Conservation (phyloP, 129 eudicot genomes). For the Flaveria brownii region DNA sequence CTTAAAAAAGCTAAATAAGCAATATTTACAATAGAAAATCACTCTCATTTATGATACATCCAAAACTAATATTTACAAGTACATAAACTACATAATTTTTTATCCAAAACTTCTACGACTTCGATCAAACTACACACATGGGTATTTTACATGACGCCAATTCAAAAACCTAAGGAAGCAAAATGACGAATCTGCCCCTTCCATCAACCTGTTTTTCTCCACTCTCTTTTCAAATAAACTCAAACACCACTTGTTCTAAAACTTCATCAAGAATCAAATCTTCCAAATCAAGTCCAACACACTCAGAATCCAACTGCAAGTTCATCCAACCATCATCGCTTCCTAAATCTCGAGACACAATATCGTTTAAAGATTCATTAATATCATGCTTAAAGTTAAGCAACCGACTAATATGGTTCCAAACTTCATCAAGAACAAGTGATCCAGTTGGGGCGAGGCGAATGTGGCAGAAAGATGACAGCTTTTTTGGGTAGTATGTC, state of each 20-base stretch:
- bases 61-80: constrained; percentile 23
- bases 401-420: constrained; percentile 35
- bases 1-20: no score
- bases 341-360: constrained; percentile 48
- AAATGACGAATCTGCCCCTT: constrained; percentile 10
- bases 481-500: constrained; percentile 62
- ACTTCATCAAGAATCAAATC: constrained; percentile 68
- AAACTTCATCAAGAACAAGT: constrained; percentile 49
- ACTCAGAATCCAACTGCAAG: constrained; percentile 63
- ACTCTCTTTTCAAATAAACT: constrained; percentile 19
- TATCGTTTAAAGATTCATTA: constrained; percentile 36
- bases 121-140: neutral
- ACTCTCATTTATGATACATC: constrained; percentile 27
- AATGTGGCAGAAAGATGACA: constrained; percentile 50
- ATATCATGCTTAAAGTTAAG: constrained; percentile 40
- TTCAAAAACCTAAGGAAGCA: constrained; percentile 5
- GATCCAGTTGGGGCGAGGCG: constrained; percentile 39
- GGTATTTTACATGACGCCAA: constrained; percentile 10
- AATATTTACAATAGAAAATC: neutral
- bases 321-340: constrained; percentile 77
- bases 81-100: neutral
- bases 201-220: neutral
- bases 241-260: constrained; percentile 47
- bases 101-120: constrained; percentile 5
- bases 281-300: constrained; percentile 62